Evolutionary conservation across 441 rosid genomes (phyloP), one percentile per base, ranked within the genome.

Genomic region (Pelargonium fulgidum): DNA sequence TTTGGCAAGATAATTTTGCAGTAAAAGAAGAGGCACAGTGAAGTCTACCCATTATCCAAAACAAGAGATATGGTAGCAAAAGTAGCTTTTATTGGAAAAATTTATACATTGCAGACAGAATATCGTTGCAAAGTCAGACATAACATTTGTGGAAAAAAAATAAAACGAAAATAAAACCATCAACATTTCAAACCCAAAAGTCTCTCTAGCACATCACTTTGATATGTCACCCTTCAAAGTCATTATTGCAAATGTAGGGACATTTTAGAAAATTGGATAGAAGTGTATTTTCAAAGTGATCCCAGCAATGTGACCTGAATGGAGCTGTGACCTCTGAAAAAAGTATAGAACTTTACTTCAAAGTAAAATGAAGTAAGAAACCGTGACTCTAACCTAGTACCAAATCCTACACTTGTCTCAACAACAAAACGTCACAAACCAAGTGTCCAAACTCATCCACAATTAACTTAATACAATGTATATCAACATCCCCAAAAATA

Each of bases 361-460:
- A 73, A 73, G 79, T 61, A 62, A 72, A 67, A 68, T 76, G 66
- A 68, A 69, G 76, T 54, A 75, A 73, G 63, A 73, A 70, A 76
- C 74, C 59, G 72, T 61, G 82, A 82, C 78, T 54, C 66, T 24
- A 77, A 82, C 84, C 76, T 59, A 80, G 54, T 48, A 81, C 77
- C 83, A 76, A 80, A 82, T 75, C 80, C 63, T 70, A 68, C 75
- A 72, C 72, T 70, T 50, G 22, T 64, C 68, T 72, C 70, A 39
- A 52, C 59, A 16, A 9, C 42, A 39, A 39, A 39, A 39, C 42
- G 7, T n/a, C 59, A 13, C 20, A 52, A 39, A 39, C 10, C 42
- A 7, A 39, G 9, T 39, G 42, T 39, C 4, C 42, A 52, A 52
- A 0, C 10, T 5, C 22, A 52, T 52, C 59, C 59, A 52, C 9